Evolutionary conservation across 805 yeast species (phyloP).

Genomic region (Barnettozyma populi): DNA sequence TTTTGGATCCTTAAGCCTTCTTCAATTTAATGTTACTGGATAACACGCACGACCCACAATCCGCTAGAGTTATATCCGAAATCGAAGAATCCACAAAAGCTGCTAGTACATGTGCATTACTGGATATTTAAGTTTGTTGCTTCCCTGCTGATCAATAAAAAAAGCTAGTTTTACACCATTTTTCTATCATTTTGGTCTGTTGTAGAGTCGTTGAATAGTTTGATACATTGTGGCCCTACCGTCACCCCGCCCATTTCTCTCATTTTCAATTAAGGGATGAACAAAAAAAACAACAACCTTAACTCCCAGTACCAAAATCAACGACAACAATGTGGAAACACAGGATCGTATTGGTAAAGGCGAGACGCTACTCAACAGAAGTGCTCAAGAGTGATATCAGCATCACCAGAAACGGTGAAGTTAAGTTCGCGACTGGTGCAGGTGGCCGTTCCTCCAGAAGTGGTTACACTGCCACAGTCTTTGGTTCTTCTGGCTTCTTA

Average conservation of each 20-base stretch:
- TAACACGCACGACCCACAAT: not conserved
- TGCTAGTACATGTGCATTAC: not conserved
- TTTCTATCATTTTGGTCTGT: not conserved
- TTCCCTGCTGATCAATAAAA: no score
- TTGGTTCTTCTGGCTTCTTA: slow-evolving; percentile 75
- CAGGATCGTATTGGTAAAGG: slow-evolving; percentile 3
- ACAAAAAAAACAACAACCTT: not conserved
- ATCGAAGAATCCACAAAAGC: not conserved
- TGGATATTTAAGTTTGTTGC: no score
- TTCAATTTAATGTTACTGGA: not conserved
- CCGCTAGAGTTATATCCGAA: not conserved
- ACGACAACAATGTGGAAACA: slow-evolving; percentile 6
- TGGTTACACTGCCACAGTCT: slow-evolving; percentile 84
- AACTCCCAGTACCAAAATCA: not conserved
- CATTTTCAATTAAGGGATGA: not conserved
- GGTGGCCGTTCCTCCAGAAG: slow-evolving; percentile 85
- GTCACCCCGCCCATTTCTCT: not conserved
- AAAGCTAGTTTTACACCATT: no score
- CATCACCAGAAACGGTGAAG: slow-evolving; percentile 72
- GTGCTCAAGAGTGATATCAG: slow-evolving; percentile 51
- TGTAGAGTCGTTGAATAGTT: not conserved
- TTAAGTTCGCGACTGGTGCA: slow-evolving; percentile 61
- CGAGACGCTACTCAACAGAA: slow-evolving; percentile 18
- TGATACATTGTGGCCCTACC: not conserved
- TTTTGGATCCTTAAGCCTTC: not conserved